Evolutionary conservation across 176 grass and related monocot species (phyloP).

Genomic region (Phoenix dactylifera): DNA sequence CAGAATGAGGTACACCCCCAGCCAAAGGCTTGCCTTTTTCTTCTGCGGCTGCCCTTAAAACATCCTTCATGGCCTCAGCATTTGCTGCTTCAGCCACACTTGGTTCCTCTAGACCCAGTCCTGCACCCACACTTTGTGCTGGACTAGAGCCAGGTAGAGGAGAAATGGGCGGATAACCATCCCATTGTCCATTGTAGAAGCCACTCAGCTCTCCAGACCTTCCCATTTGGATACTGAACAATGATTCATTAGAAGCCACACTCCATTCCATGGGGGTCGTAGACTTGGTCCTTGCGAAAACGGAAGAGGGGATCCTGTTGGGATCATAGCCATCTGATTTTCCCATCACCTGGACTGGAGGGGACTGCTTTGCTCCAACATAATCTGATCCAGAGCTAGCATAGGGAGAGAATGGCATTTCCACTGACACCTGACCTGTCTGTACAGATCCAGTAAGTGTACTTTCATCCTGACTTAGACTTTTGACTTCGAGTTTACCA

Average conservation of each 20-base stretch:
- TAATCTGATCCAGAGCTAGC: background rate
- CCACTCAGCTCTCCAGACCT: slow-evolving; percentile 23
- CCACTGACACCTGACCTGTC: background rate
- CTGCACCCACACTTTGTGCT: background rate
- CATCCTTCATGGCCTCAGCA: slow-evolving; percentile 5
- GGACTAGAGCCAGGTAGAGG: slow-evolving; percentile 2
- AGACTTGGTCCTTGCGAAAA: slow-evolving; percentile 41
- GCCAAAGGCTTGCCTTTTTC: slow-evolving; percentile 7
- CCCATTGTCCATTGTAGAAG: slow-evolving; percentile 28
- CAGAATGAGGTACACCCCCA: slow-evolving; percentile 1
- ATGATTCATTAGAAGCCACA: slow-evolving; percentile 55
- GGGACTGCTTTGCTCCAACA: slow-evolving; percentile 9
- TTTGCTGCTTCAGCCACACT: background rate
- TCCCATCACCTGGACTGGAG: slow-evolving; percentile 22
- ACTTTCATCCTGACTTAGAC: background rate
- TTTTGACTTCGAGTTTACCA: background rate
- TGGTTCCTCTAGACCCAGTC: slow-evolving; percentile 1
- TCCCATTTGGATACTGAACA: slow-evolving; percentile 62
- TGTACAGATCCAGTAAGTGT: background rate
- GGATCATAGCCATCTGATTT: slow-evolving; percentile 29
- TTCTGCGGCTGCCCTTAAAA: slow-evolving; percentile 1
- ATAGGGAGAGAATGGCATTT: background rate
- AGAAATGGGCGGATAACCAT: slow-evolving; percentile 34
- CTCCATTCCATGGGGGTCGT: slow-evolving; percentile 52
- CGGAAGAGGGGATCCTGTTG: slow-evolving; percentile 47